phyloP scores from a whole-genome alignment of 805 yeast genomes.

The Candida ovalis region DNA sequence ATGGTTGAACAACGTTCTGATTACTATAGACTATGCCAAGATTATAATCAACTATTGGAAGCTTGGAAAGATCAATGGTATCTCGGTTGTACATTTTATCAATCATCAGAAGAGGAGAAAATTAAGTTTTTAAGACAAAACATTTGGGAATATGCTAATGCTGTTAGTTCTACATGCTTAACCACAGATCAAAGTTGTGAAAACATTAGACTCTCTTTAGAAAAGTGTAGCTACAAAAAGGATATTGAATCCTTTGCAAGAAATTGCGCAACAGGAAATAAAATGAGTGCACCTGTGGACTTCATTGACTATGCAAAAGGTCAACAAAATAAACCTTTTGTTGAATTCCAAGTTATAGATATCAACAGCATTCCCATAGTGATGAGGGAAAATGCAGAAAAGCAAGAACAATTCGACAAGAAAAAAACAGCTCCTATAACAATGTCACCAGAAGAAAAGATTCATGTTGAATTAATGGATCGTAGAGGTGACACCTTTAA shows the following conservation, averaged over 20 bases:
- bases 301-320: constrained; percentile 56
- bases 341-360: constrained; percentile 7
- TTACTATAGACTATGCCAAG: constrained; percentile 52
- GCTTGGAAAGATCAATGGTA: constrained; percentile 74
- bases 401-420: constrained; percentile 9
- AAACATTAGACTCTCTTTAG: constrained; percentile 60
- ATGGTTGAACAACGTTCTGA: constrained; percentile 44
- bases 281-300: constrained; percentile 53
- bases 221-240: constrained; percentile 56
- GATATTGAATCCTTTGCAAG: constrained; percentile 56
- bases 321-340: constrained; percentile 5
- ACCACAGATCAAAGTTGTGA: constrained; percentile 77
- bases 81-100: constrained; percentile 55
- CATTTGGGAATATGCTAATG: constrained; percentile 75
- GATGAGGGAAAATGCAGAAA: constrained; percentile 2
- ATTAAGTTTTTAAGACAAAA: constrained; percentile 65
- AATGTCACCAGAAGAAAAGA: constrained; percentile 23
- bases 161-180: constrained; percentile 71
- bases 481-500: constrained; percentile 30
- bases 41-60: constrained; percentile 53
- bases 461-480: constrained; percentile 24
- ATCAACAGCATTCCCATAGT: constrained; percentile 18
- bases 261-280: constrained; percentile 60
- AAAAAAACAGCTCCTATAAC: constrained; percentile 28
- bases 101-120: constrained; percentile 68